phyloP scores from a whole-genome alignment of 75 land plant genomes.

The Sequoia sempervirens region DNA sequence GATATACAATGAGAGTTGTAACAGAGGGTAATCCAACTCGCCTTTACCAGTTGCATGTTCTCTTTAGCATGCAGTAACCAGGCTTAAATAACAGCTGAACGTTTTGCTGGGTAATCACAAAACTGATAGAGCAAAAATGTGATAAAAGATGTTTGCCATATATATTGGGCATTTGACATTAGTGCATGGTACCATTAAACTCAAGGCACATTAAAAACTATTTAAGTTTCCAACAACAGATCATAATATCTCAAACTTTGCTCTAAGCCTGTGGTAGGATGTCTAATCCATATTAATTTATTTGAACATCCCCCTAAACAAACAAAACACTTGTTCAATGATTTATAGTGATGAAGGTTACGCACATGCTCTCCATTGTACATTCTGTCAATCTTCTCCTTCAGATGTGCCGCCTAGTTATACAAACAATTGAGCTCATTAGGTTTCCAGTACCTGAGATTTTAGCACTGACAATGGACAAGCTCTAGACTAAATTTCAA shows the following conservation, averaged over 20 bases:
- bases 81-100: not conserved
- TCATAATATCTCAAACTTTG: not conserved
- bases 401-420: conserved; percentile 27
- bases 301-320: not conserved
- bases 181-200: not conserved
- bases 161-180: not conserved
- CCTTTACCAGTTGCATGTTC: not conserved
- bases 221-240: not conserved
- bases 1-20: not conserved
- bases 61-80: not conserved
- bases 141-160: not conserved
- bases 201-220: not conserved
- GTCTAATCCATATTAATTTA: not conserved
- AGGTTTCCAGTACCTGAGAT: not conserved
- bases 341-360: not conserved
- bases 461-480: not conserved
- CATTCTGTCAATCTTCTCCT: no score
- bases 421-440: not conserved
- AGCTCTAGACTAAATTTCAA: conserved; percentile 8
- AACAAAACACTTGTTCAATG: not conserved
- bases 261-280: not conserved
- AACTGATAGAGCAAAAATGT: not conserved
- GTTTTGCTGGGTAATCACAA: not conserved
- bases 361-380: conserved; percentile 23
- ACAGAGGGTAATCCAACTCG: not conserved